These are phyloP conservation scores for Arthrobotrys pseudoclavata DNA, from an alignment of 2,329 filamentous ascomycete species.

Conservation along the genomic window DNA sequence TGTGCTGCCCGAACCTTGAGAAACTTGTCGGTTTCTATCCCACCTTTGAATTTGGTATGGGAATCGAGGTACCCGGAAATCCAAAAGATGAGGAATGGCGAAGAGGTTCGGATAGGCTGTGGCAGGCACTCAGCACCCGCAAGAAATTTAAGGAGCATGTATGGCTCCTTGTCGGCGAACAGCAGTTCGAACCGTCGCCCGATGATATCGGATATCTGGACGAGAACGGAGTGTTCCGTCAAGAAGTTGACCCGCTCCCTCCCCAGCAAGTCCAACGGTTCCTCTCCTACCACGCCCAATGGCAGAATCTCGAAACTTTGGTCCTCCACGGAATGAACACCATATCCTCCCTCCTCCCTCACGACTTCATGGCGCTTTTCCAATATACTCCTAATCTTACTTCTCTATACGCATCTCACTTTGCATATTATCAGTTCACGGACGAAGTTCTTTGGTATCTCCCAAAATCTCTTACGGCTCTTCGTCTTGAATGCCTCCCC, in stretches of 20 bases:
- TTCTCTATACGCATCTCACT: conserved; percentile 53
- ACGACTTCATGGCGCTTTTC: conserved; percentile 49
- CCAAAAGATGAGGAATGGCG: conserved; percentile 49
- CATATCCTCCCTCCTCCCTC: conserved; percentile 41
- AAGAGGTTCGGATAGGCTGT: conserved; percentile 51
- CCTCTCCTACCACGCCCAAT: conserved; percentile 50
- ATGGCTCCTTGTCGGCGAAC: conserved; percentile 54
- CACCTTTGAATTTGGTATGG: conserved; percentile 58
- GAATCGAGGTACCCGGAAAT: conserved; percentile 39
- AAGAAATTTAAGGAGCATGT: conserved; percentile 56
- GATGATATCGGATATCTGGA: conserved; percentile 59
- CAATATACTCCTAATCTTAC: conserved; percentile 40
- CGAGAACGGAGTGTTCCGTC: conserved; percentile 53
- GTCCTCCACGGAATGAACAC: conserved; percentile 58
- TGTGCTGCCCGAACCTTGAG: conserved; percentile 58
- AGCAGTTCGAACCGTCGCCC: conserved; percentile 50
- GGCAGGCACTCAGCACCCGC: conserved; percentile 54
- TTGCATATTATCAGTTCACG: conserved; percentile 56
- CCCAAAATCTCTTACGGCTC: conserved; percentile 39
- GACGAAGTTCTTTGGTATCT: conserved; percentile 56
- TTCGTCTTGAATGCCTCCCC: conserved; percentile 55
- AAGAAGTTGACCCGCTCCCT: conserved; percentile 47
- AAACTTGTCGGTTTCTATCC: conserved; percentile 55
- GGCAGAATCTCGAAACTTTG: conserved; percentile 54
- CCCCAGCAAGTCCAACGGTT: conserved; percentile 40